Conservation (phyloP, 2,329 filamentous ascomycete species). For the Myotisia sp. region DNA sequence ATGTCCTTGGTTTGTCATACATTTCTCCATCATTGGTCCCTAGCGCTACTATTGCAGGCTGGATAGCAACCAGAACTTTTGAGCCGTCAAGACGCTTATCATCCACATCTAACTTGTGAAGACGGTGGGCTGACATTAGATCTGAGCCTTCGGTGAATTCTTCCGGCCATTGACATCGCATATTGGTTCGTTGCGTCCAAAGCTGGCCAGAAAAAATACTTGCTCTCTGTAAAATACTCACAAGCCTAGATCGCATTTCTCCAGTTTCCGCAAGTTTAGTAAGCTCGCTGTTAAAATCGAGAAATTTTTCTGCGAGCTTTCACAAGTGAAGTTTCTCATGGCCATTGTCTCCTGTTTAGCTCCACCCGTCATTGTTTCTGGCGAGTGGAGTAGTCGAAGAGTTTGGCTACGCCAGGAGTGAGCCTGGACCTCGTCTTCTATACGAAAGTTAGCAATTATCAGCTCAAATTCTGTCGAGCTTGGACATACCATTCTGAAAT, state of each 20-base stretch:
- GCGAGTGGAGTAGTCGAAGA: conserved; percentile 9
- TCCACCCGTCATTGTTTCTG: neutral
- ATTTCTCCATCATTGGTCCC: conserved; percentile 14
- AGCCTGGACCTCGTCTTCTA: conserved; percentile 10
- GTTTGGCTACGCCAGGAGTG: conserved; percentile 15
- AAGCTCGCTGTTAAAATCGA: neutral
- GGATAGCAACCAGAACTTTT: conserved; percentile 9
- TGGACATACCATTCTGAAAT: conserved; percentile 1
- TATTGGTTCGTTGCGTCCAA: conserved; percentile 13
- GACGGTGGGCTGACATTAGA: conserved; percentile 11
- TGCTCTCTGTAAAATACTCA: conserved; percentile 7
- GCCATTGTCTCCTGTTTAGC: neutral
- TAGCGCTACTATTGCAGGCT: conserved; percentile 13
- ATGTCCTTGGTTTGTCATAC: conserved; percentile 14
- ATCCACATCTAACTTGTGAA: conserved; percentile 13
- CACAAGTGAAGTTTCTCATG: neutral
- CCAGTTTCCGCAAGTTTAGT: neutral
- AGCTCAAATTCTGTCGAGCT: neutral
- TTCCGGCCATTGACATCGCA: conserved; percentile 4
- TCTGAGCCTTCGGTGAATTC: conserved; percentile 3
- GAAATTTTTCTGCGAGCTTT: neutral
- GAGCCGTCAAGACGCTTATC: conserved; percentile 12
- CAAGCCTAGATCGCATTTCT: neutral
- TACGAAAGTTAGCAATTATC: neutral
- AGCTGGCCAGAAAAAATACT: conserved; percentile 10